A percentile compares a stretch with the other conserved stretches of the same genome.
Conservation (phyloP, 768 basidiomycete genomes). For the Trametes sanguinea region DNA sequence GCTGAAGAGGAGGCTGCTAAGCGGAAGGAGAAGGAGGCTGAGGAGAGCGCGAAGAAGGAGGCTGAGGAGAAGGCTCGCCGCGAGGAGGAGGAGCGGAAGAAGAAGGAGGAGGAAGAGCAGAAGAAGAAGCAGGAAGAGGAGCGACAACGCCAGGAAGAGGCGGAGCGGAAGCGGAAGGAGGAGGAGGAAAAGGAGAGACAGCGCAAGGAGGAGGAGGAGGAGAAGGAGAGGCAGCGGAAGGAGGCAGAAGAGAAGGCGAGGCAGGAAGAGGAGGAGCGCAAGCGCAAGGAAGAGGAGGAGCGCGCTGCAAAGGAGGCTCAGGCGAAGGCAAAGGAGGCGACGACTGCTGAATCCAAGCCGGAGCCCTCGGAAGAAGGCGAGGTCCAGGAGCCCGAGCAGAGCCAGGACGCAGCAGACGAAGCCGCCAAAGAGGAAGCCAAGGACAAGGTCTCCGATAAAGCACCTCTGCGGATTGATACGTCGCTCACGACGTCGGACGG, state of each 20-base stretch:
- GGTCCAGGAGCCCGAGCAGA: slow-evolving; percentile 45
- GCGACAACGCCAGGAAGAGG: slow-evolving; percentile 38
- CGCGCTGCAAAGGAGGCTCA: slow-evolving; percentile 37
- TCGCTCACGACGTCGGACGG: slow-evolving; percentile 44
- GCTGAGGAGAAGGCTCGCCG: slow-evolving; percentile 35
- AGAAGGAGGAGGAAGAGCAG: slow-evolving; percentile 31
- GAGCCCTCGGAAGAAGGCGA: slow-evolving; percentile 49
- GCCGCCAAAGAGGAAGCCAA: slow-evolving; percentile 39
- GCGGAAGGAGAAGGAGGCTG: slow-evolving; percentile 36
- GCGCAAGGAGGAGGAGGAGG: slow-evolving; percentile 42
- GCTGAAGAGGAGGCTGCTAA: slow-evolving; percentile 43
- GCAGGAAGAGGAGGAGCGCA: slow-evolving; percentile 41
- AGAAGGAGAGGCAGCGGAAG: slow-evolving; percentile 45
- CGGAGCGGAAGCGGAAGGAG: slow-evolving; percentile 38
- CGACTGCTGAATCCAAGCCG: slow-evolving; percentile 32
- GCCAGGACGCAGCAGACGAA: slow-evolving; percentile 8
- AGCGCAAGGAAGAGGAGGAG: slow-evolving; percentile 43
- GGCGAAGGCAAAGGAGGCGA: slow-evolving; percentile 39
- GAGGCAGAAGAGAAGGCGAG: slow-evolving; percentile 39
- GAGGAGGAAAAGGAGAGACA: slow-evolving; percentile 37
- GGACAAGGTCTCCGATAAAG: slow-evolving; percentile 49
- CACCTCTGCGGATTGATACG: slow-evolving; percentile 68
- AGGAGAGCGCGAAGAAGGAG: slow-evolving; percentile 50
- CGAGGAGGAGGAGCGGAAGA: slow-evolving; percentile 30
- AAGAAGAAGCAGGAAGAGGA: slow-evolving; percentile 54